Percentiles rank a stretch among this genome's conserved stretches.
Evolutionary conservation across 139 green algal genomes (phyloP).

Genomic region (Chlorella sp.): DNA sequence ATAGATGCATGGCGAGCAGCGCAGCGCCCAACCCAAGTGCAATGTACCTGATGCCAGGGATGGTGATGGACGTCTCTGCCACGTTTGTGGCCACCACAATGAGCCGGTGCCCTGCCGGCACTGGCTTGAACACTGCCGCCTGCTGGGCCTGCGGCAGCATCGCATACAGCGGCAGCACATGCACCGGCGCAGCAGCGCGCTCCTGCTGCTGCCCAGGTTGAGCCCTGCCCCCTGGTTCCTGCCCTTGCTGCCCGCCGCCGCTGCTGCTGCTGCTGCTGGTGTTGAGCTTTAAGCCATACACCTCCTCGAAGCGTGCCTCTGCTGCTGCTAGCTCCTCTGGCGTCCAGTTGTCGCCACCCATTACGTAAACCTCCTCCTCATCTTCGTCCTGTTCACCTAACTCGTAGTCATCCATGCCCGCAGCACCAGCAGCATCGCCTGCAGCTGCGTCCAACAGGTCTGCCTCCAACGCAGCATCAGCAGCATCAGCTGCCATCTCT

Average conservation of each 20-base stretch:
- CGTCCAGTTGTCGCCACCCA: conserved; percentile 65
- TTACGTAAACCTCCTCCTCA: conserved; percentile 21
- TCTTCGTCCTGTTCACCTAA: conserved; percentile 10
- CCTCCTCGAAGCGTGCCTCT: conserved; percentile 53
- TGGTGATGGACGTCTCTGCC: conserved; percentile 96
- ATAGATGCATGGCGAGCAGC: too few relatives aligned
- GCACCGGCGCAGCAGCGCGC: conserved; percentile 29
- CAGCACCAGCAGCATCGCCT: neutral
- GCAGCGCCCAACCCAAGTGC: neutral
- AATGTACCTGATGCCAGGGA: conserved; percentile 53
- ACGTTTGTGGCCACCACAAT: conserved; percentile 98
- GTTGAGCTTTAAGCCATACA: conserved; percentile 12
- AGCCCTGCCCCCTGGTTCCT: neutral
- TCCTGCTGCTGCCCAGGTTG: neutral
- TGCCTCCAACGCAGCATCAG: neutral
- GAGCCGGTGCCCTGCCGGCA: conserved; percentile 65
- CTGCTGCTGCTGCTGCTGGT: neutral
- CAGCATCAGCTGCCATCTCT: too few relatives aligned
- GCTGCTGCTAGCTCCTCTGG: conserved; percentile 66
- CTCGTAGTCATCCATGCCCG: neutral
- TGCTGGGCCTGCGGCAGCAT: conserved; percentile 63
- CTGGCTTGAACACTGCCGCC: conserved; percentile 62
- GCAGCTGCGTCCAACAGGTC: neutral
- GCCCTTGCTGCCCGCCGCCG: neutral
- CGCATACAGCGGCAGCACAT: conserved; percentile 95